Evolutionary conservation across 805 yeast genomes (phyloP).

Genomic region (Starmera dryadoides): DNA sequence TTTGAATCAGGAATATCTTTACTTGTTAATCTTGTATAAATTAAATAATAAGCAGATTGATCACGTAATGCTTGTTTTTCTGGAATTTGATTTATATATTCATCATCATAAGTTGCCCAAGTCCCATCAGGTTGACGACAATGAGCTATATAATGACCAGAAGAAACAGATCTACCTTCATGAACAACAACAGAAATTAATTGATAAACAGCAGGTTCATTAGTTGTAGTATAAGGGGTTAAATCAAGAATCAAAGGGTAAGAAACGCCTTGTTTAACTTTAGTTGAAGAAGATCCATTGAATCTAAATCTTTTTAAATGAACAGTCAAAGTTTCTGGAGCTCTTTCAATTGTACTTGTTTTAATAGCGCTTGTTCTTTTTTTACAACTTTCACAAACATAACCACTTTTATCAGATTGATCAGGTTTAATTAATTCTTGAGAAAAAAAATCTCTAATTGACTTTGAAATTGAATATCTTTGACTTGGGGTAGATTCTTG

Average conservation of each 20-base stretch:
- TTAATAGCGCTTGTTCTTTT: conserved; percentile 72
- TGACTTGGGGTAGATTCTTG: not conserved
- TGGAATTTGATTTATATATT: conserved; percentile 64
- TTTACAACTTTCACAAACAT: conserved; percentile 83
- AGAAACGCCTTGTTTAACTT: conserved; percentile 79
- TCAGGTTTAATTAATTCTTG: conserved; percentile 73
- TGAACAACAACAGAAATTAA: conserved; percentile 83
- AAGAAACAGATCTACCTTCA: conserved; percentile 85
- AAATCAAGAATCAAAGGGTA: conserved; percentile 76
- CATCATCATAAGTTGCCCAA: conserved; percentile 96
- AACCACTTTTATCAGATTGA: conserved; percentile 63
- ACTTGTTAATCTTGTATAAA: conserved; percentile 73
- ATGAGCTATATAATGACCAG: conserved; percentile 91
- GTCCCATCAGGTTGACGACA: conserved; percentile 87
- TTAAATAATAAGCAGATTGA: conserved; percentile 83
- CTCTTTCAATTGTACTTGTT: conserved; percentile 61
- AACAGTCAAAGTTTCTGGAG: conserved; percentile 83
- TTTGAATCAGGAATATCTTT: conserved; percentile 23
- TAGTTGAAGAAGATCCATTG: conserved; percentile 70
- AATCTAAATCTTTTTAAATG: conserved; percentile 91
- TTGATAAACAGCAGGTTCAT: conserved; percentile 52
- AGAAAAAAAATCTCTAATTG: conserved; percentile 75
- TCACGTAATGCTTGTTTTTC: conserved; percentile 73
- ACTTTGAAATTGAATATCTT: conserved; percentile 61
- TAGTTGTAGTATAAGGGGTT: conserved; percentile 47